Base-by-base conservation (phyloP, 225 moss, liverwort and hornwort species). In the Polytrichum formosum region DNA sequence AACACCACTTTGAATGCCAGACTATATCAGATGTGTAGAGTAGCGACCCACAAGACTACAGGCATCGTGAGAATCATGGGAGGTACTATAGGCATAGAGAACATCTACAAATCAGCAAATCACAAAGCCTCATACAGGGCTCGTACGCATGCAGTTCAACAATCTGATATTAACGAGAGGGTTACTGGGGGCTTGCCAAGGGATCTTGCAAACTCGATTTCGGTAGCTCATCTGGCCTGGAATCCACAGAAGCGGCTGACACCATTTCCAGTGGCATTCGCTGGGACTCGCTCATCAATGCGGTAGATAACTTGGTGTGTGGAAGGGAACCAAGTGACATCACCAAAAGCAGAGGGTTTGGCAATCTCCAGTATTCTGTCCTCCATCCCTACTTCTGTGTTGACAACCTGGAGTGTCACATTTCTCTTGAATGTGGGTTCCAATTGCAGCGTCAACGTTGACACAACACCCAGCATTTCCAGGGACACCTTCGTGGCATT, bases 391-490 rank as follows among this genome's bases (percentile, higher is more conserved):
- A 6, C 59, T 78, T 89, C 85, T 28, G 66, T 62, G 0, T 18
- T 7, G 17, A 16, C 74, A 46, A 80, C 70, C 37, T 78, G 25
- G n/a, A 84, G 16, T 4, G 74, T 79, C 61, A 88, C 27, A 5
- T 29, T 79, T 6, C 77, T 69, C 29, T 91, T 91, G n/a, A 82
- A 86, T 67, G 75, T 33, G 18, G 82, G 84, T 71, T 91, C 74
- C 25, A 80, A 65, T 20, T 76, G 81, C 0, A 88, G 31, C 2
- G 86, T 88, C 20, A 88, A 77, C 0, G 81, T 76, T 28, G 89
- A 86, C 1, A 91, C 56, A 2, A 84, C 80, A 0, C 91, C 91
- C 5, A 91, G 65, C 9, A 88, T 73, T 6, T 88, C 91, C 2
- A 88, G 75, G 19, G 80, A 70, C 23, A 91, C 75, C 35, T 63